Conservation (phyloP, 108 stramenopile species). For the Nannochloropsis granulata region DNA sequence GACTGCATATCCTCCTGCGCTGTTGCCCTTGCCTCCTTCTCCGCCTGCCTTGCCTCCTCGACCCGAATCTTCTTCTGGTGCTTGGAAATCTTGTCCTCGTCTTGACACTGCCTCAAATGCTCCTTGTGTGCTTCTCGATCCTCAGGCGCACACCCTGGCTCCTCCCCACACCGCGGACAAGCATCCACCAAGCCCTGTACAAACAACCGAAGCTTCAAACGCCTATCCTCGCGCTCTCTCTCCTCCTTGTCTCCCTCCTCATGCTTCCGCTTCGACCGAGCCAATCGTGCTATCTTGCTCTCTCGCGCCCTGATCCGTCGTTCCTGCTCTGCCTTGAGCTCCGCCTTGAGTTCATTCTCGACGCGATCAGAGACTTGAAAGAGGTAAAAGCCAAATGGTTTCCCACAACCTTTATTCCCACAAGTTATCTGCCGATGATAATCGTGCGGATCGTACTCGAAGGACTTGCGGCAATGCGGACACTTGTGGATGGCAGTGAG, state of each 20-base stretch:
- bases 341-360: not conserved
- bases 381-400: conserved; percentile 1
- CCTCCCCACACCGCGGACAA: conserved; percentile 16
- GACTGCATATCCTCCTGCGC: not conserved
- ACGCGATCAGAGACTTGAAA: not conserved
- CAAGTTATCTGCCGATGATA: conserved; percentile 11
- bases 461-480: not conserved
- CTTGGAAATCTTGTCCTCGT: not conserved
- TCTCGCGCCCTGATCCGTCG: not conserved
- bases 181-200: conserved; percentile 1
- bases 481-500: conserved; percentile 5
- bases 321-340: not conserved
- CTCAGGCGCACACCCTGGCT: not conserved
- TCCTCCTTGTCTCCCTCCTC: not conserved
- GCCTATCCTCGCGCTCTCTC: not conserved
- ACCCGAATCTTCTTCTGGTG: not conserved
- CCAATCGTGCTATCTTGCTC: not conserved
- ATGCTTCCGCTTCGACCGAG: not conserved
- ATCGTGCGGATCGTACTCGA: conserved; percentile 13
- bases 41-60: not conserved
- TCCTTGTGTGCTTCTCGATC: not conserved
- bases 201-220: not conserved
- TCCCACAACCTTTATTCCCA: not conserved
- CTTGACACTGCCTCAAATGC: not conserved
- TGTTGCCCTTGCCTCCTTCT: not conserved